Conservation (phyloP, 805 yeast genomes). For the Geotrichum ghanense region DNA sequence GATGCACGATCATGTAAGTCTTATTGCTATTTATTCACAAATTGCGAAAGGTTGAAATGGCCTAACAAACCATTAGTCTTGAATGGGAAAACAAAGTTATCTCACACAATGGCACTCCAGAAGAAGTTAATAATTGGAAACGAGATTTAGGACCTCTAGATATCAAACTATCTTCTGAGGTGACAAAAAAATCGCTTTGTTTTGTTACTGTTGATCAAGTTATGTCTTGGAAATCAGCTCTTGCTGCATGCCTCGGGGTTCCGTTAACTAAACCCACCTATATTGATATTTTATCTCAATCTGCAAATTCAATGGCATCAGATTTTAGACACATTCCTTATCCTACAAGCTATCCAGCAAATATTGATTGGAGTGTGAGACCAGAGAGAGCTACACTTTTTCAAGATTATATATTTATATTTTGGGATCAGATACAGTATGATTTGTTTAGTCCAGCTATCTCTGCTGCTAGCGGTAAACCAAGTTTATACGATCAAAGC, state of each 20-base stretch:
- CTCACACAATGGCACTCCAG: conserved; percentile 17
- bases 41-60: too few relatives aligned
- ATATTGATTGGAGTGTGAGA: conserved; percentile 17
- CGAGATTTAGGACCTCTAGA: conserved; percentile 19
- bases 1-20: too few relatives aligned
- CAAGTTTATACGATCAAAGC: too few relatives aligned
- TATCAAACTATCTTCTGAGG: conserved; percentile 17
- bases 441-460: conserved; percentile 18
- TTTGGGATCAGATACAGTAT: conserved; percentile 17
- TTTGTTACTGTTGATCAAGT: too few relatives aligned
- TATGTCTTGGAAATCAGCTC: conserved; percentile 24
- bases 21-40: too few relatives aligned
- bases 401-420: conserved; percentile 17
- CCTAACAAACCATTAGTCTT: too few relatives aligned
- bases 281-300: conserved; percentile 12
- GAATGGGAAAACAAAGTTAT: conserved; percentile 19
- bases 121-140: conserved; percentile 7
- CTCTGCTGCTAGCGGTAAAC: conserved; percentile 19
- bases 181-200: conserved; percentile 5
- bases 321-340: conserved; percentile 22
- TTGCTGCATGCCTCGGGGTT: conserved; percentile 23
- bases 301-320: conserved; percentile 9
- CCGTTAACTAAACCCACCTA: conserved; percentile 23
- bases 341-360: conserved; percentile 15
- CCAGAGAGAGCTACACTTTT: conserved; percentile 19